Evolutionary conservation across 2,329 filamentous ascomycete genomes (phyloP).

Genomic region (Scedosporium apiospermum): DNA sequence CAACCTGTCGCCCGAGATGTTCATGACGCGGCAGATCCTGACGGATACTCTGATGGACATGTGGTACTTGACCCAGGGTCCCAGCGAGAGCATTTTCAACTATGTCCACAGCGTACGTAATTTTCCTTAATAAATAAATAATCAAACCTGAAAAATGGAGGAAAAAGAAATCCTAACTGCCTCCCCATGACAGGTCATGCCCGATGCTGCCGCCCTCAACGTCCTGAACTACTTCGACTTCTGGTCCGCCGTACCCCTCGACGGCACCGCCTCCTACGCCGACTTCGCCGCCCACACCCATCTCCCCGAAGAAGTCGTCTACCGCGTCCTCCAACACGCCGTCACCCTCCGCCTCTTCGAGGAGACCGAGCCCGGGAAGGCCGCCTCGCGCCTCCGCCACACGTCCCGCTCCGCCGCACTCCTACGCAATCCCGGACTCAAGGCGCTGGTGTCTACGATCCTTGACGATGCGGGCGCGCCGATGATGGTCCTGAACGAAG

Average conservation of each 20-base stretch:
- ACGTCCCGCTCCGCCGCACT: constrained; percentile 43
- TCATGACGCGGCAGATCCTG: constrained; percentile 32
- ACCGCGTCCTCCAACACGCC: constrained; percentile 42
- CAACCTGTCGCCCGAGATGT: constrained; percentile 30
- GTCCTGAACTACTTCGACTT: constrained; percentile 43
- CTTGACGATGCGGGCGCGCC: constrained; percentile 44
- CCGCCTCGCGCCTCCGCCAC: constrained; percentile 32
- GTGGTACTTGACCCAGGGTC: constrained; percentile 34
- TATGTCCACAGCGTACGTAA: constrained; percentile 29
- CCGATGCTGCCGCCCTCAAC: constrained; percentile 33
- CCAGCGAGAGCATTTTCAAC: constrained; percentile 40
- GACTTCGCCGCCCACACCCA: constrained; percentile 27
- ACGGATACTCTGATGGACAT: constrained; percentile 36
- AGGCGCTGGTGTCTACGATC: constrained; percentile 47
- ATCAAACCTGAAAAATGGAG: too few relatives aligned
- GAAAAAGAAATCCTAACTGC: too few relatives aligned
- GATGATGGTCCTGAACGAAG: constrained; percentile 33
- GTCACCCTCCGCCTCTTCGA: constrained; percentile 49
- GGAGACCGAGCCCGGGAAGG: constrained; percentile 37
- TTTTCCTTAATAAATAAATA: too few relatives aligned
- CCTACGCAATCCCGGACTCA: constrained; percentile 34
- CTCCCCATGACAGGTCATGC: constrained; percentile 23
- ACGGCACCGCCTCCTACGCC: constrained; percentile 31
- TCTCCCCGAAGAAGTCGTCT: constrained; percentile 39
- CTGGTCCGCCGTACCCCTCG: constrained; percentile 38